These are phyloP conservation scores for Pneumocystis wakefieldiae DNA, from an alignment of 1,139 yeast genomes.

Conservation along the genomic window DNA sequence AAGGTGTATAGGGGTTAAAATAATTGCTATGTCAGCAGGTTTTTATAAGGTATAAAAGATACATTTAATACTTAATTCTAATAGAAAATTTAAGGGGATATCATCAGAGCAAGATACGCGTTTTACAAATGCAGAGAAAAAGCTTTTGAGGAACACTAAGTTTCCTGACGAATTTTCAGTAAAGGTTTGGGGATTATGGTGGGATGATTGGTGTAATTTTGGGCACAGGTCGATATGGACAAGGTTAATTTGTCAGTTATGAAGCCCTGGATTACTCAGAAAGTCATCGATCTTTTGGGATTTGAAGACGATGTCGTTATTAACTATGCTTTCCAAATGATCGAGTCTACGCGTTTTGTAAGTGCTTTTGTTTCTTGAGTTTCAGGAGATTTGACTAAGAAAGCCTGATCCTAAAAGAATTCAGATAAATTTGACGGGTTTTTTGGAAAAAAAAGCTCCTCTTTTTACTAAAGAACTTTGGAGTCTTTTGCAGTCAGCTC, in stretches of 20 bases:
- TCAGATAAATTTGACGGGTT: constrained; percentile 17
- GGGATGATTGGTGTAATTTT: background rate
- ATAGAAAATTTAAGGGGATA: constrained; percentile 1
- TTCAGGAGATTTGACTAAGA: background rate
- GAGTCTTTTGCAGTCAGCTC: constrained; percentile 19
- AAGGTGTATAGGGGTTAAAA: background rate
- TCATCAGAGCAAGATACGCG: constrained; percentile 7
- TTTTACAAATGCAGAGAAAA: constrained; percentile 8
- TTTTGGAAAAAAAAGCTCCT: constrained; percentile 16
- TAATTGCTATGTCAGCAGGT: background rate
- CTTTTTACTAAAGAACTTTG: constrained; percentile 18
- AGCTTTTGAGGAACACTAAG: constrained; percentile 4
- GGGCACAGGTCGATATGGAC: constrained; percentile 11
- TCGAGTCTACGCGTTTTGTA: constrained; percentile 8
- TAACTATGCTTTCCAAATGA: constrained; percentile 10
- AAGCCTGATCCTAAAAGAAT: constrained; percentile 15
- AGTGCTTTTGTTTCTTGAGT: background rate
- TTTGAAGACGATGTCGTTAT: constrained; percentile 15
- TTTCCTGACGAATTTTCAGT: constrained; percentile 5
- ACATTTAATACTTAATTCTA: background rate
- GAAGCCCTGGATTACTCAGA: constrained; percentile 14
- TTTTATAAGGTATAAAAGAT: background rate
- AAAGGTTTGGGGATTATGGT: background rate
- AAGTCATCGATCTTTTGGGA: constrained; percentile 8
- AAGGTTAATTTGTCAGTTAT: constrained; percentile 14